Base-by-base conservation (phyloP, 768 basidiomycete species). In the Coprinopsis strossmayeri region DNA sequence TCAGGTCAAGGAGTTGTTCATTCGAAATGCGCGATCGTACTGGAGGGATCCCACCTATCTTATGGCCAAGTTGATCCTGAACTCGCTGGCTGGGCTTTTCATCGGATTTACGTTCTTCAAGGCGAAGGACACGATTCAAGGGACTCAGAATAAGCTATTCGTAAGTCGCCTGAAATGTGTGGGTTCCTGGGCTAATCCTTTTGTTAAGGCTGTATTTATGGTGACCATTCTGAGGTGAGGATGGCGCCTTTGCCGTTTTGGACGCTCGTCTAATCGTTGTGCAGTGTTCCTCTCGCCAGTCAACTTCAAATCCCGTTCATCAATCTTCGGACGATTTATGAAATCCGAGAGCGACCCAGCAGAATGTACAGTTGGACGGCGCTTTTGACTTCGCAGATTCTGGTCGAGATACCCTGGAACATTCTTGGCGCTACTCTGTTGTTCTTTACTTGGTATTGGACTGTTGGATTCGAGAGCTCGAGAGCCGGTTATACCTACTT, bases 381-480 rank as follows among this genome's bases (percentile, higher is more conserved):
- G 0, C 66, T 82, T 15, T 52, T 80, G 20, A 75, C 77, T 0
- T 68, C 80, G 0, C 76, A 77, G 55, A 64, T 83, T 41, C 54
- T 82, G 5, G 69, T 76, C 3, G 82, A 82, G 53, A 45, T 82
- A 1, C 81, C 81, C 1, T 51, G 78, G 76, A 82, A 82, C 52
- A 72, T 83, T 34, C 9, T 79, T 2, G 75, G 77, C 23, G 77
- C 81, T 1, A 67, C 71, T 0, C 46, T 86, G 10, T 73, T 80
- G 64, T 87, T 77, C 66, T 55, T 82, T 44, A 77, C 73, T 55
- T 87, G 83, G 83, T 86, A 74, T 62, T 84, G 78, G 78, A 82
- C 82, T 3, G 78, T 84, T 41, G 82, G 82, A 0, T 81, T 80
- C 56, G 67, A 70, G 9, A 65, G 62, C 1, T 68, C 70, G 12